Percentiles rank a stretch among this genome's conserved stretches.
These are phyloP conservation scores for Botrytis galanthina DNA, from an alignment of 2,329 filamentous ascomycete genomes.

Conservation along the genomic window DNA sequence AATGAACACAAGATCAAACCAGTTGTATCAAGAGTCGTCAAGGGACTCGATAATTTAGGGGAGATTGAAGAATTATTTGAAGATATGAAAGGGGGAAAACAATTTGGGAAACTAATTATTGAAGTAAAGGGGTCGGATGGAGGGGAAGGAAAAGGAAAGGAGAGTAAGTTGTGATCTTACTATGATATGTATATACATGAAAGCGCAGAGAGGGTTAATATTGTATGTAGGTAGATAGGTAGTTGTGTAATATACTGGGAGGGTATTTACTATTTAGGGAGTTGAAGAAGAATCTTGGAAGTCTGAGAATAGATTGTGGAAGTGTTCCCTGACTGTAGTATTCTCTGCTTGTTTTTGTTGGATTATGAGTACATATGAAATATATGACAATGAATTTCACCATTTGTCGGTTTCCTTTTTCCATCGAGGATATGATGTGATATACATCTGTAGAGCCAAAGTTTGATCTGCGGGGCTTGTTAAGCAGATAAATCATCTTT, in stretches of 20 bases:
- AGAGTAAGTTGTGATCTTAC: slow-evolving; percentile 7
- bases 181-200: background rate
- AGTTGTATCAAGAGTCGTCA: slow-evolving; percentile 70
- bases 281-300: background rate
- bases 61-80: slow-evolving; percentile 81
- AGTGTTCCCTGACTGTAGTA: background rate
- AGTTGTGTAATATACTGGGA: background rate
- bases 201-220: background rate
- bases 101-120: slow-evolving; percentile 92
- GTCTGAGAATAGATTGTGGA: background rate
- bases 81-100: slow-evolving; percentile 79
- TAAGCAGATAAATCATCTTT: background rate
- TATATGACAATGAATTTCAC: background rate
- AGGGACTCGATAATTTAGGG: slow-evolving; percentile 71
- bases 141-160: background rate
- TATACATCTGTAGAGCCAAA: background rate
- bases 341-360: background rate
- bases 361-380: background rate
- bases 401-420: background rate
- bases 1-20: slow-evolving; percentile 69
- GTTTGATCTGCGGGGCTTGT: background rate
- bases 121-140: slow-evolving; percentile 49
- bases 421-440: background rate
- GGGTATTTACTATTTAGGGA: background rate
- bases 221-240: background rate